phyloP scores from a whole-genome alignment of 768 basidiomycete species.

The Lactarius sp. region DNA sequence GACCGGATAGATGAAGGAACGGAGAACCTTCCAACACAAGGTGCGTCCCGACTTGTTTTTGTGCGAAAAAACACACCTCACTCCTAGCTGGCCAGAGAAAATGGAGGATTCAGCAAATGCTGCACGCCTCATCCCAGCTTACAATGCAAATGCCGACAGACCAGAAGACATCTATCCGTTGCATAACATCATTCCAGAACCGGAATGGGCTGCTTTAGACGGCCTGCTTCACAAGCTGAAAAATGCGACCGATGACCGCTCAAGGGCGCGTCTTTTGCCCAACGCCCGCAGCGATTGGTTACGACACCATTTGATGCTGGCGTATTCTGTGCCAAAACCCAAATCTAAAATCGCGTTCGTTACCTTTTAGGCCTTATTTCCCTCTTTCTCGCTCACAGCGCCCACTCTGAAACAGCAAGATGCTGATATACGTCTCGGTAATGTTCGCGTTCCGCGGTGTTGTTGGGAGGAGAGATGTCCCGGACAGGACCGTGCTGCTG shows the following conservation, averaged over 20 bases:
- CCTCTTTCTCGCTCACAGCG: background rate
- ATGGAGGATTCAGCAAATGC: constrained; percentile 58
- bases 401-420: constrained; percentile 45
- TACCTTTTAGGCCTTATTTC: constrained; percentile 4
- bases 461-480: constrained; percentile 32
- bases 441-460: constrained; percentile 67
- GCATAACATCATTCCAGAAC: constrained; percentile 71
- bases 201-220: constrained; percentile 70
- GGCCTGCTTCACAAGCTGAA: constrained; percentile 47
- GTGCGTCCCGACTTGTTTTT: constrained; percentile 40
- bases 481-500: constrained; percentile 47
- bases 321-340: constrained; percentile 40
- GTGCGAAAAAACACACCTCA: background rate
- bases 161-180: constrained; percentile 72
- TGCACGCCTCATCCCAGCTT: constrained; percentile 71
- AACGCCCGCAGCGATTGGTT: constrained; percentile 65
- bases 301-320: constrained; percentile 51
- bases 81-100: constrained; percentile 45
- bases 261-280: constrained; percentile 55
- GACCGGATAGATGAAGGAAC: constrained; percentile 75
- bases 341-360: constrained; percentile 62
- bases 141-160: constrained; percentile 58
- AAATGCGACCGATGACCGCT: constrained; percentile 42
- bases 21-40: constrained; percentile 59
- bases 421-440: constrained; percentile 74